Conservation (phyloP, 2,329 filamentous ascomycete species). For the Sporothrix phasma region DNA sequence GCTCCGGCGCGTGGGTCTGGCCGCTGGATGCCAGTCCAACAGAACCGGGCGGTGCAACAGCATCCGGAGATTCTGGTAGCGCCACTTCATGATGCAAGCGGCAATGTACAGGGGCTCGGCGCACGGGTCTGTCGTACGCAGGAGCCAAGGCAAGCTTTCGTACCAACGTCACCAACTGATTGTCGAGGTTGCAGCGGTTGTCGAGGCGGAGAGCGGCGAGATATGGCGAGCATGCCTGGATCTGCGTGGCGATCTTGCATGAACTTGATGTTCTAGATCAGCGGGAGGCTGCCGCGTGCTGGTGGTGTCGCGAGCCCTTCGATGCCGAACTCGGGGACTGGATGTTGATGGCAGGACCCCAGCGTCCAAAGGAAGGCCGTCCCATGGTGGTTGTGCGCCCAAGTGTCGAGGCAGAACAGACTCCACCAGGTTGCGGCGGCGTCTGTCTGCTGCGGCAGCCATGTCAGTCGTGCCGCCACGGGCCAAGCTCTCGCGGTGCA, state of each 20-base stretch:
- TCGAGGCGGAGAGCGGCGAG: slow-evolving; percentile 52
- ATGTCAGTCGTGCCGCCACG: slow-evolving; percentile 36
- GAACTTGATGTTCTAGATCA: slow-evolving; percentile 69
- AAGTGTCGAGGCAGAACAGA: slow-evolving; percentile 63
- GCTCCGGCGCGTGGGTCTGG: slow-evolving; percentile 40
- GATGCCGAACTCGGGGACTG: slow-evolving; percentile 44
- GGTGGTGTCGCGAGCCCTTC: slow-evolving; percentile 41
- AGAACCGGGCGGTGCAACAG: slow-evolving; percentile 65
- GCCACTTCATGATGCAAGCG: slow-evolving; percentile 70
- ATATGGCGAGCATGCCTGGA: slow-evolving; percentile 65
- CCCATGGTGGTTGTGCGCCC: slow-evolving; percentile 63
- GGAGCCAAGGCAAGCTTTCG: slow-evolving; percentile 55
- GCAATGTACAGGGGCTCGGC: slow-evolving; percentile 61
- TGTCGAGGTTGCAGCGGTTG: slow-evolving; percentile 57
- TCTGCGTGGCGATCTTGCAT: slow-evolving; percentile 68
- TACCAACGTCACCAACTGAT: slow-evolving; percentile 64
- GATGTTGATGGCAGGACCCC: slow-evolving; percentile 58
- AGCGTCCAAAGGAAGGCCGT: slow-evolving; percentile 58
- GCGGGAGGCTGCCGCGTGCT: slow-evolving; percentile 57
- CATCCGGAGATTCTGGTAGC: slow-evolving; percentile 68
- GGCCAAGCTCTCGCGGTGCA: slow-evolving; percentile 53
- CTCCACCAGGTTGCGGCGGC: slow-evolving; percentile 66
- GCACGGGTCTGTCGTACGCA: slow-evolving; percentile 55
- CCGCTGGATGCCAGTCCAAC: slow-evolving; percentile 50
- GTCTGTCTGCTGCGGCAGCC: slow-evolving; percentile 48